Base-by-base conservation (phyloP, 306 rosid genomes). In the Sicyos edulis region DNA sequence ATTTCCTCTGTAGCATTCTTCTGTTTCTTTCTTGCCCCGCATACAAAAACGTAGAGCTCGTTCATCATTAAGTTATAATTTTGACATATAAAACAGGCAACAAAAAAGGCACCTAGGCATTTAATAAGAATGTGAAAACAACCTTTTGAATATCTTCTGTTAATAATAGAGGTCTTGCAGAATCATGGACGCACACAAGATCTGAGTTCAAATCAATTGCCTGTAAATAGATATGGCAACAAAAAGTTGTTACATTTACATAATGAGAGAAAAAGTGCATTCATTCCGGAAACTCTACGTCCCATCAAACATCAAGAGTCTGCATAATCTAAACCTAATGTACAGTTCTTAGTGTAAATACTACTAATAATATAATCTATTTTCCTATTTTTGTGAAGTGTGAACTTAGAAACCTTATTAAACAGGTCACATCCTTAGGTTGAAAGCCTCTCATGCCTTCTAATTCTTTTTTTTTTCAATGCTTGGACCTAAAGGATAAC, bases 101-200 rank as follows among this genome's bases (percentile, higher is more conserved):
- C 45, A 29, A 60, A 14, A 60, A 24, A 0, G 8, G 2, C 10
- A 26, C 3, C 20, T 4, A 14, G 66, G 44, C 2, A 62, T 19
- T 51, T 8, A 60, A 56, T 56, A 80, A 51, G 70, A 50, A 77
- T 20, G 58, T 21, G 63, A 26, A 68, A 70, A 42, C 47, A 68
- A 93, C 99, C 99, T 90, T 82, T 77, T 78, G 80, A 61, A 85
- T 87, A 78, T 93, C 97, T 68, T 44, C 82, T 26, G 75, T 71
- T 58, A 79, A 76, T 70, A 88, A 81, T 73, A 90, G 81, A 77
- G 99, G 99, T 75, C 97, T 88, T 62, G 99, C 97, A 76, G 99
- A 93, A 85, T 91, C 99, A 78, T 93, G 99, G 79, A 93, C 71
- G 78, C 97, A 91, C 71, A 93, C 96, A 82, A 93, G 93, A 78